These are phyloP conservation scores for Suillus cothurnatus DNA, from an alignment of 768 basidiomycete species.

Conservation along the genomic window DNA sequence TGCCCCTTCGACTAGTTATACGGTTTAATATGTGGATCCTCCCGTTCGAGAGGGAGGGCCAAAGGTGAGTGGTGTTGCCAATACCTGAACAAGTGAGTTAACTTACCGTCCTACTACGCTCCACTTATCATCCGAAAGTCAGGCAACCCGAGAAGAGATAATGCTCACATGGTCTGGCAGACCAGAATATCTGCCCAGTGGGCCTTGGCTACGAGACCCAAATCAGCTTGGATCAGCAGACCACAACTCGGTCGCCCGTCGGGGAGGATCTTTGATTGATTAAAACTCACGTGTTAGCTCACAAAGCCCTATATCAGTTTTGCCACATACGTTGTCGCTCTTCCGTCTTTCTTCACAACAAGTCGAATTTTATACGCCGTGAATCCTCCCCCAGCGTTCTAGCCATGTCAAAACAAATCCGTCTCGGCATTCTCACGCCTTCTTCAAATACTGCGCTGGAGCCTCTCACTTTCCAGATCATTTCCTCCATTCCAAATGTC, in stretches of 20 bases:
- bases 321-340: not conserved
- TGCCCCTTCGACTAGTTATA: not conserved
- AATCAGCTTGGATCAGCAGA: not conserved
- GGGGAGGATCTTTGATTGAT: not conserved
- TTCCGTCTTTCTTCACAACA: not conserved
- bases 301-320: not conserved
- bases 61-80: not conserved
- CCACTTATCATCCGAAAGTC: not conserved
- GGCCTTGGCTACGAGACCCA: not conserved
- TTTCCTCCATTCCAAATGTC: not conserved
- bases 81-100: not conserved
- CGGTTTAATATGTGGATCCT: not conserved
- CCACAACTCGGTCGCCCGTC: not conserved
- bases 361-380: not conserved
- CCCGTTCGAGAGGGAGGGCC: not conserved
- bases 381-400: not conserved
- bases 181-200: not conserved
- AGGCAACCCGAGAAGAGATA: not conserved
- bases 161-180: not conserved
- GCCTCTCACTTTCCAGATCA: constrained; percentile 1
- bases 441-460: constrained; percentile 3
- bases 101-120: not conserved
- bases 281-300: not conserved
- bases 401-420: not conserved
- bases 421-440: constrained; percentile 4